These are phyloP conservation scores for Collybia nuda DNA, from an alignment of 768 basidiomycete species.

Conservation along the genomic window DNA sequence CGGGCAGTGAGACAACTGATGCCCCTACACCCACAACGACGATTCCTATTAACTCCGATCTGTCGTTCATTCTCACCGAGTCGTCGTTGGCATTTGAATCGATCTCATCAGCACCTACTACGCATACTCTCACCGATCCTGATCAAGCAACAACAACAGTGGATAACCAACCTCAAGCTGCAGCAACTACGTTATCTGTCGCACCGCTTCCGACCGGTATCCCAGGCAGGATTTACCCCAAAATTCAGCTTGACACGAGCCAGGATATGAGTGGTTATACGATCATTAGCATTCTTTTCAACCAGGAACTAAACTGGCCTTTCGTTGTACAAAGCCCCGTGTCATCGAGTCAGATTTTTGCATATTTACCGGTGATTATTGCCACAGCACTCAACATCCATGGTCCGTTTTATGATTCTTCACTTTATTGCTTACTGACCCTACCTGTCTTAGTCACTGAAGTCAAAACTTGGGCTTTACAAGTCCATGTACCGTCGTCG, in stretches of 20 bases:
- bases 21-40: slow-evolving; percentile 9
- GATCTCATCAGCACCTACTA: slow-evolving; percentile 23
- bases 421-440: background rate
- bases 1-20: slow-evolving; percentile 3
- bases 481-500: slow-evolving; percentile 63
- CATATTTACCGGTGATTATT: slow-evolving; percentile 54
- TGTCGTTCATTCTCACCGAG: slow-evolving; percentile 45
- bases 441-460: slow-evolving; percentile 22
- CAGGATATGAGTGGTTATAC: slow-evolving; percentile 36
- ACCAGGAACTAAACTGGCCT: slow-evolving; percentile 58
- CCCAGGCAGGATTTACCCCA: slow-evolving; percentile 61
- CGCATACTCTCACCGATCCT: slow-evolving; percentile 38
- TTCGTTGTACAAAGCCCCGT: slow-evolving; percentile 60
- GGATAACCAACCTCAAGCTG: slow-evolving; percentile 12
- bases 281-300: slow-evolving; percentile 67
- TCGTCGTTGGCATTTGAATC: slow-evolving; percentile 40
- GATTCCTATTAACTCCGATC: slow-evolving; percentile 35
- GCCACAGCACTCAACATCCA: slow-evolving; percentile 27
- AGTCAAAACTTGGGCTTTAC: slow-evolving; percentile 53
- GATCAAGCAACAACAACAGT: slow-evolving; percentile 40
- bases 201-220: slow-evolving; percentile 56
- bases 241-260: slow-evolving; percentile 19
- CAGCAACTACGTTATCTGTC: slow-evolving; percentile 21
- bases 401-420: slow-evolving; percentile 20
- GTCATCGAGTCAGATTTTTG: slow-evolving; percentile 77